Conservation (phyloP, 495 filamentous ascomycete genomes). For the Aspergillus nidulans region DNA sequence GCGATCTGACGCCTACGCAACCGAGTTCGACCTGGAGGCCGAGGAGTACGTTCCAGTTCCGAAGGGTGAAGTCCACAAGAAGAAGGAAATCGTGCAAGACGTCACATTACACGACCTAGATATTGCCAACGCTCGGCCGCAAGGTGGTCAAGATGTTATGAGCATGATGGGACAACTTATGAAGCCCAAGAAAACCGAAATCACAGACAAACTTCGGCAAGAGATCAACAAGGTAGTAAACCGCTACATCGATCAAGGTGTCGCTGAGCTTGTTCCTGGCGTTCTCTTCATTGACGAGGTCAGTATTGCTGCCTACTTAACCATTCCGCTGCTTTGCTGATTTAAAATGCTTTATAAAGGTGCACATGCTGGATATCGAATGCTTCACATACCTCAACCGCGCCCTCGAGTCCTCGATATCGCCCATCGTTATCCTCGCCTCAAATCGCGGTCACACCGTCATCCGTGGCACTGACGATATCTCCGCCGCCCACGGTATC, state of each 20-base stretch:
- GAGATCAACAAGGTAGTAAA: slow-evolving; percentile 99
- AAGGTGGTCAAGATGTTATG: slow-evolving; percentile 98
- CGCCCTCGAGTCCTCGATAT: slow-evolving; percentile 86
- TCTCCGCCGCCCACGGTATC: slow-evolving; percentile 84
- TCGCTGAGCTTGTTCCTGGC: slow-evolving; percentile 95
- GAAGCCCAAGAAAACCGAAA: slow-evolving; percentile 98
- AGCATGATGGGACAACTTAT: slow-evolving; percentile 99
- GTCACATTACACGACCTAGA: slow-evolving; percentile 95
- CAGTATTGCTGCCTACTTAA: slow-evolving; percentile 22
- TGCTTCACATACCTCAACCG: slow-evolving; percentile 99
- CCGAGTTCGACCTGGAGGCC: slow-evolving; percentile 96
- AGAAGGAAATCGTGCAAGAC: slow-evolving; percentile 99
- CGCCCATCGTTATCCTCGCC: slow-evolving; percentile 94
- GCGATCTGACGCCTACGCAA: slow-evolving; percentile 90
- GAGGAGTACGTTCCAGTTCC: slow-evolving; percentile 98
- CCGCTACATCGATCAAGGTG: slow-evolving; percentile 95
- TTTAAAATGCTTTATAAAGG: slow-evolving; percentile 41
- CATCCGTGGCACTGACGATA: slow-evolving; percentile 79
- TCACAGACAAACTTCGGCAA: slow-evolving; percentile 88
- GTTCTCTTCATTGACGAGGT: slow-evolving; percentile 99
- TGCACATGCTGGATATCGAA: slow-evolving; percentile 98
- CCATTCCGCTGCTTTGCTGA: background rate
- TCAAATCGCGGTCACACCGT: slow-evolving; percentile 91
- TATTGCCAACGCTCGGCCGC: slow-evolving; percentile 88
- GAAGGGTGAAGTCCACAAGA: slow-evolving; percentile 98